Conservation (phyloP, 441 rosid species). For the Gossypium lobatum region DNA sequence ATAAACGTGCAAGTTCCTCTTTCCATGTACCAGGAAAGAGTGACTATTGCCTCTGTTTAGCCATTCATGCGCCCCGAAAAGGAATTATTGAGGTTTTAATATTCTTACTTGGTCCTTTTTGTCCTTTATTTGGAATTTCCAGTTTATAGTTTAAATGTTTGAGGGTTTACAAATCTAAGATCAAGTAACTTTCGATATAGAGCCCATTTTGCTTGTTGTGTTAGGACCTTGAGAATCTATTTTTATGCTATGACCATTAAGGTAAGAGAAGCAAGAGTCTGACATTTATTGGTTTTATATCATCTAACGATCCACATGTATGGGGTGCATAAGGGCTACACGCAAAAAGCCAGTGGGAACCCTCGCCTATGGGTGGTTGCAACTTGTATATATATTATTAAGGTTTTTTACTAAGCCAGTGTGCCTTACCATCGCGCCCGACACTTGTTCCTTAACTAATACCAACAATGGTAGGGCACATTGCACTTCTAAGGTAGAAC, state of each 20-base stretch:
- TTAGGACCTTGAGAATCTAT: not conserved
- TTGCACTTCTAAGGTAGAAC: too few species aligned
- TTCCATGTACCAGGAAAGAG: slow-evolving; percentile 56
- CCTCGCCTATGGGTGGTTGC: not conserved
- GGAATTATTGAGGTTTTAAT: slow-evolving; percentile 70
- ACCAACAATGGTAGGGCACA: too few species aligned
- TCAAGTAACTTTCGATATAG: not conserved
- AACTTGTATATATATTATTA: not conserved
- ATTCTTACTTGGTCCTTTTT: not conserved
- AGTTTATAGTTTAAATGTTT: not conserved
- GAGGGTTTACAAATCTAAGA: not conserved
- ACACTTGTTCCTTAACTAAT: too few species aligned
- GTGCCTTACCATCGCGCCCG: too few species aligned
- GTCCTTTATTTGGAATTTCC: not conserved
- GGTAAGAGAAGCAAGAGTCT: not conserved
- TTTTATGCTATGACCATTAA: not conserved
- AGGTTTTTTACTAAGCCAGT: too few species aligned
- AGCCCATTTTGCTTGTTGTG: not conserved
- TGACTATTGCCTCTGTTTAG: slow-evolving; percentile 88
- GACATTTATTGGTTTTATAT: not conserved
- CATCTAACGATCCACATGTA: not conserved
- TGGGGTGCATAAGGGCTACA: not conserved
- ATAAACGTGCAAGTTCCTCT: slow-evolving; percentile 38
- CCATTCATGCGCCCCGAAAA: slow-evolving; percentile 93
- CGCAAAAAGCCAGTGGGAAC: not conserved